Conservation (phyloP, 495 filamentous ascomycete species). For the Aspergillus biplanus region DNA sequence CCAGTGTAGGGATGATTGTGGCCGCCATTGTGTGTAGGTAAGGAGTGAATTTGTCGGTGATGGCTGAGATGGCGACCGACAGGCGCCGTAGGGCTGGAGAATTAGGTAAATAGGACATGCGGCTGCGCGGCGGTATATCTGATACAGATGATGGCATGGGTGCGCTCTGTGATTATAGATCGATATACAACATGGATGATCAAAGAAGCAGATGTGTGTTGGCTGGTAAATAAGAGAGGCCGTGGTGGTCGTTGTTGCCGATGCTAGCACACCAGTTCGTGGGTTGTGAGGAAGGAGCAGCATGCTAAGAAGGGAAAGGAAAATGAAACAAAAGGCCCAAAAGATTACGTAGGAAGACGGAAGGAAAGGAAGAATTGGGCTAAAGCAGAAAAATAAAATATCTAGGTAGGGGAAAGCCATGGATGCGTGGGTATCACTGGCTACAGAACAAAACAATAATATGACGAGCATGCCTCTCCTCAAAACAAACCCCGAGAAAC, state of each 20-base stretch:
- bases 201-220: too few relatives aligned
- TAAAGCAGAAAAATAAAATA: background rate
- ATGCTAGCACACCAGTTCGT: too few relatives aligned
- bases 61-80: background rate
- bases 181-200: too few relatives aligned
- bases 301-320: background rate
- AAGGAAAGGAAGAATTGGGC: background rate
- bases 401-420: slow-evolving; percentile 4
- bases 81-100: background rate
- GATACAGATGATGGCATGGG: too few relatives aligned
- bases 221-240: too few relatives aligned
- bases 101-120: background rate
- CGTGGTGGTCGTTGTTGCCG: too few relatives aligned
- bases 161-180: too few relatives aligned
- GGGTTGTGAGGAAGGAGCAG: too few relatives aligned
- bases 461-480: background rate
- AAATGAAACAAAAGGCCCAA: background rate
- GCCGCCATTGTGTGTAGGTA: slow-evolving; percentile 33
- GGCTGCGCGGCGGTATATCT: too few relatives aligned
- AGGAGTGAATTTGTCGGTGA: slow-evolving; percentile 17
- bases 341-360: background rate
- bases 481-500: background rate
- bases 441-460: slow-evolving; percentile 21
- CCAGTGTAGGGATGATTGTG: slow-evolving; percentile 36
- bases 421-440: slow-evolving; percentile 30